Evolutionary conservation across 108 stramenopile species (phyloP), one percentile per base, ranked within the genome.

Genomic region (Skeletonema costatum): DNA sequence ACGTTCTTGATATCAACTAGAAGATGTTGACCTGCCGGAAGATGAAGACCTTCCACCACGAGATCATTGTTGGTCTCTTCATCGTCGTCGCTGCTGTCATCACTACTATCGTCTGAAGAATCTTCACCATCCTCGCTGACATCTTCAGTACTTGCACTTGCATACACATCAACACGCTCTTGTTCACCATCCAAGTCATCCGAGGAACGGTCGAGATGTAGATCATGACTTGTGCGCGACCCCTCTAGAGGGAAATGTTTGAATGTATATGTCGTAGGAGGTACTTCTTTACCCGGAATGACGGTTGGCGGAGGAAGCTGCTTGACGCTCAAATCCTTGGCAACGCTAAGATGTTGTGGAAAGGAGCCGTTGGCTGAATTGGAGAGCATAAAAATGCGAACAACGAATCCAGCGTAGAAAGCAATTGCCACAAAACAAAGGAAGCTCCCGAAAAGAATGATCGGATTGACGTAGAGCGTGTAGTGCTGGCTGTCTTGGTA

Each of bases 21-120:
- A 8, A 90, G 71, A 72, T 92, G 91, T 42, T 92, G 91, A 2
- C 89, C 91, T 9, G 88, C 85, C 0, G 91, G 91, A 25, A 89
- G 77, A 71, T 92, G 64, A n/a, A 68, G 76, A 51, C 84, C 75
- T 39, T 76, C 29, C 14, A 46, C 29, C 14, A 46, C 32, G 32
- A n/a, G 16, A 4, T 46, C 44, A 46, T n/a, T 5, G 0, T 1
- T n/a, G 41, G 1, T 13, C 0, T 46, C 44, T n/a, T 46, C 16
- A 46, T 46, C 44, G 0, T 46, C 44, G 44, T 41, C 39, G 12
- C 11, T 41, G 39, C 39, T 41, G 39, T 41, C 39, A 41, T 41
- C 39, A 41, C 44, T 46, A 5, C 44, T 46, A 46, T 46, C 44
- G 44, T n/a, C 44, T 46, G 44, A 46, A 16, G 44, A n/a, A n/a